Evolutionary conservation across 495 filamentous ascomycete genomes (phyloP).

Genomic region (Aspergillus taichungensis): DNA sequence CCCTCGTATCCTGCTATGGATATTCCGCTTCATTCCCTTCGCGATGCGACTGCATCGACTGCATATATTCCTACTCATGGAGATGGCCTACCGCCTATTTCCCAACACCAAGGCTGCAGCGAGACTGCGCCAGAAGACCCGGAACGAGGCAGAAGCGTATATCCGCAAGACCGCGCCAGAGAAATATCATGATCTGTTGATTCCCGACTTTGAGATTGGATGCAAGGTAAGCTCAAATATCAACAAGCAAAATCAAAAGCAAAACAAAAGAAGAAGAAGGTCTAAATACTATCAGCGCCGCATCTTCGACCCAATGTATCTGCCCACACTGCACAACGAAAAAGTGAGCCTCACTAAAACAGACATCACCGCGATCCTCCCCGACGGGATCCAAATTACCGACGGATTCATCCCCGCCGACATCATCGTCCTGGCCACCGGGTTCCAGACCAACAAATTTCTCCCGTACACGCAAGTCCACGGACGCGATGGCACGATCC

Average conservation of each 20-base stretch:
- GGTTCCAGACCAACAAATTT: conserved; percentile 37
- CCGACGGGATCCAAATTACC: conserved; percentile 16
- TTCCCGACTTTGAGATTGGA: conserved; percentile 44
- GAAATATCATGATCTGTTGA: conserved; percentile 47
- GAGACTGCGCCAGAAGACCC: conserved; percentile 20
- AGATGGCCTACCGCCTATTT: conserved; percentile 31
- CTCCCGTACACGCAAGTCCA: conserved; percentile 26
- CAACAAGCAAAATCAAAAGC: too few relatives aligned
- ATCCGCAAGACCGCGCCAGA: conserved; percentile 38
- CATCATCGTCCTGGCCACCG: conserved; percentile 43
- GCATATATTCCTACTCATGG: conserved; percentile 17
- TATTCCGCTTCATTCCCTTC: conserved; percentile 19
- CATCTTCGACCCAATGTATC: conserved; percentile 41
- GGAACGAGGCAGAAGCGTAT: conserved; percentile 25
- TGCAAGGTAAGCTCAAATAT: conserved; percentile 32
- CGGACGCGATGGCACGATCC: conserved; percentile 33
- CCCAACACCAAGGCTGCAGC: conserved; percentile 17
- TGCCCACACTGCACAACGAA: conserved; percentile 30
- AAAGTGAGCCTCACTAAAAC: conserved; percentile 35
- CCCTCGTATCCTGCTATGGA: conserved; percentile 10
- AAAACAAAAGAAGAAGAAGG: too few relatives aligned
- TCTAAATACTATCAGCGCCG: conserved; percentile 14
- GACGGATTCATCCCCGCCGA: conserved; percentile 35
- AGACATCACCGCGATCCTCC: conserved; percentile 9
- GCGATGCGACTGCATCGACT: conserved; percentile 15